Conservation (phyloP, 1,284 basidiomycete genomes). For the Puccinia horiana region DNA sequence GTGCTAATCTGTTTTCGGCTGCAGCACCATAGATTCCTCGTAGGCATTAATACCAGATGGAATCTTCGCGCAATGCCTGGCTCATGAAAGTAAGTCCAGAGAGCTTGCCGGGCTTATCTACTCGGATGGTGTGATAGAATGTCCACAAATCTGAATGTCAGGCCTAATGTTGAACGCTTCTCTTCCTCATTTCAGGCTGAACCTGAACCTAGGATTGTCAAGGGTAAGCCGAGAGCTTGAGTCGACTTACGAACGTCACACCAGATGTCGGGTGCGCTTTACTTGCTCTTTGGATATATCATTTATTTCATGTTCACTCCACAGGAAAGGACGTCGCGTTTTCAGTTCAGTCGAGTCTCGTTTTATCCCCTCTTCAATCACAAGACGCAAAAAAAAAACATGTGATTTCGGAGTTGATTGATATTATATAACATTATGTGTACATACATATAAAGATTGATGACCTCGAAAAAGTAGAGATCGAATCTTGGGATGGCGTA, state of each 20-base stretch:
- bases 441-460: conserved; percentile 10
- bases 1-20: neutral
- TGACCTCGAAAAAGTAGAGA: conserved; percentile 9
- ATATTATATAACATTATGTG: neutral
- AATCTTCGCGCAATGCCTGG: neutral
- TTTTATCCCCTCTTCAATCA: neutral
- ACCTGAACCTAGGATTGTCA: conserved; percentile 38
- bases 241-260: neutral
- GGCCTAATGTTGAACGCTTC: neutral
- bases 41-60: neutral
- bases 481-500: conserved; percentile 40
- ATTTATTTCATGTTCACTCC: neutral
- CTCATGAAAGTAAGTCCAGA: neutral
- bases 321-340: conserved; percentile 36
- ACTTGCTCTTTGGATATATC: neutral
- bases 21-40: neutral
- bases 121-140: neutral
- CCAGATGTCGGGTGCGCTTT: neutral
- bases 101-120: neutral
- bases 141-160: neutral
- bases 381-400: neutral
- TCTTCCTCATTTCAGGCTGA: conserved; percentile 4
- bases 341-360: conserved; percentile 8
- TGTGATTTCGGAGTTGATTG: neutral
- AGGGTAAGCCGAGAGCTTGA: conserved; percentile 4